Base-by-base conservation (phyloP, 2,329 filamentous ascomycete species). In the Balansia obtecta region DNA sequence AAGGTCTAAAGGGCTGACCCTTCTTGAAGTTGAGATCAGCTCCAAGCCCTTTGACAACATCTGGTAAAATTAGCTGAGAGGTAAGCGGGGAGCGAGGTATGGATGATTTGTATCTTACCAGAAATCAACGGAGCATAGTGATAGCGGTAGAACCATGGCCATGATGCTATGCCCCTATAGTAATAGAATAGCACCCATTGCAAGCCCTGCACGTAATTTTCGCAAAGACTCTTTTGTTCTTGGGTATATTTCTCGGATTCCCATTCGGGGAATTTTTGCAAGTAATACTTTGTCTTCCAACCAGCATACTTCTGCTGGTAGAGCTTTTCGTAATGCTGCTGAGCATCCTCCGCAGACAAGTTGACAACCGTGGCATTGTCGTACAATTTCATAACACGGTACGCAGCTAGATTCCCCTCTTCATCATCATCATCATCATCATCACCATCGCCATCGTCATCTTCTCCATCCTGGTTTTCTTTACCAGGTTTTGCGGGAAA, bases 121-220 rank as follows among this genome's bases (percentile, higher is more conserved):
- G 88, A 94, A 51, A 96, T 98, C 80, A 97, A 88, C 1, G 93
- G 93, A 10, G 94, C 86, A 67, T 98, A 98, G 68, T 98, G 94
- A 67, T 95, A 98, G 53, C 77, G 76, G 68, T 96, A 98, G 70
- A 87, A 98, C 93, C 93, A 98, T 13, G 93, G 89, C 93, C 93
- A 98, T 12, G 91, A 97, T 15, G 88, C 93, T 53, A 98, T 93
- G 54, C 93, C 93, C 49, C 85, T 84, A 70, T 98, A 98, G 69
- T 98, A 98, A 72, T 98, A 98, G 68, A 85, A 96, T 46, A 98
- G 73, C 42, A 98, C 93, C 94, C 93, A 98, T 65, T 98, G 93
- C 53, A 98, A 71, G 54, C 93, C 93, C 68, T 98, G 88, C 7
- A 98, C 89, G 61, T 98, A 98, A 68, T 97, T 98, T 68, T 97